These are phyloP conservation scores for Aspergillus versicolor DNA, from an alignment of 2,329 filamentous ascomycete species.

Conservation along the genomic window DNA sequence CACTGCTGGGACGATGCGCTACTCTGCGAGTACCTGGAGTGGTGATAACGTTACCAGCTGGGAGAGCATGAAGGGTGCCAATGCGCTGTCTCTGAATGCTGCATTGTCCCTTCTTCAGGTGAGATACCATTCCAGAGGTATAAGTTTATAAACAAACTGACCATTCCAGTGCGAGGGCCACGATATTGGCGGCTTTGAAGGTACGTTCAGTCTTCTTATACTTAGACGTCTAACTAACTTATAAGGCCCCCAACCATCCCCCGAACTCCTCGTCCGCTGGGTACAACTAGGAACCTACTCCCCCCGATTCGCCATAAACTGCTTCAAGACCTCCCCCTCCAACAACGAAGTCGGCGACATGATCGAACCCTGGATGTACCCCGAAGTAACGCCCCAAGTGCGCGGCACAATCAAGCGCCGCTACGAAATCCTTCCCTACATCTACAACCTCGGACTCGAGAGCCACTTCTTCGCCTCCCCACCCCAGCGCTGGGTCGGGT, in stretches of 20 bases:
- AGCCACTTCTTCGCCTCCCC: conserved; percentile 62
- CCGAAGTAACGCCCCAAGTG: conserved; percentile 62
- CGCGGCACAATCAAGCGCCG: conserved; percentile 66
- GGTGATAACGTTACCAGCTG: conserved; percentile 74
- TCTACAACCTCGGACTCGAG: conserved; percentile 64
- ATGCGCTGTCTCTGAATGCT: conserved; percentile 66
- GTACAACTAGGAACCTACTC: conserved; percentile 70
- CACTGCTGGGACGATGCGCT: conserved; percentile 68
- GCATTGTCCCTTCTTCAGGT: conserved; percentile 66
- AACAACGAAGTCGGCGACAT: conserved; percentile 70
- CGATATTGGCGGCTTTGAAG: conserved; percentile 72
- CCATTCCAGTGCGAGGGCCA: conserved; percentile 61
- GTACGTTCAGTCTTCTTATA: no score
- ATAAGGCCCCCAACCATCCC: conserved; percentile 64
- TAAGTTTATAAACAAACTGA: neutral
- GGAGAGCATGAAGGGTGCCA: conserved; percentile 70
- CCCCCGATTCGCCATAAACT: conserved; percentile 73
- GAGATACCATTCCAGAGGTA: conserved; percentile 9
- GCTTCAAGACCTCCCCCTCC: conserved; percentile 68
- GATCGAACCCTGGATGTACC: conserved; percentile 78
- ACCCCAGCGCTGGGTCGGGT: conserved; percentile 70
- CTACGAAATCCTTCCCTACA: conserved; percentile 70
- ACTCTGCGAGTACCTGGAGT: conserved; percentile 71
- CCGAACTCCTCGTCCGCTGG: conserved; percentile 71
- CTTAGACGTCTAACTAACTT: no score